Evolutionary conservation across 2,329 filamentous ascomycete species (phyloP).

Genomic region (Ophiostoma fasciatum): DNA sequence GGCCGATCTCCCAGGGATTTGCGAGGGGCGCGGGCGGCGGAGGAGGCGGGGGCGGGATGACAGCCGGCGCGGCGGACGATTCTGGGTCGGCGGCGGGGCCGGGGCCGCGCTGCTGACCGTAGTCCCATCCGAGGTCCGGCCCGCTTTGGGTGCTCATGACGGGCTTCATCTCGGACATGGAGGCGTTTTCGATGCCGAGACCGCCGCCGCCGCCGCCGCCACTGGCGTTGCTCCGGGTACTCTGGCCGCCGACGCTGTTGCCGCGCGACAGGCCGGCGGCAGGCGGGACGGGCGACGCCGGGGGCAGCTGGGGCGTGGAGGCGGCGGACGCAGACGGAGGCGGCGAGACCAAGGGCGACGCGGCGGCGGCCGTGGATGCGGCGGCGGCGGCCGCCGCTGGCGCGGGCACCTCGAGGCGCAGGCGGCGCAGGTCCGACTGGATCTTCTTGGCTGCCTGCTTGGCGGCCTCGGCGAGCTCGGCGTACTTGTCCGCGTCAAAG

Average conservation of each 20-base stretch:
- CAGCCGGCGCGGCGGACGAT: not conserved
- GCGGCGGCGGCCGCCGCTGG: too few relatives aligned
- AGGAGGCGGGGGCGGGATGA: not conserved
- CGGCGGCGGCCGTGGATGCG: too few relatives aligned
- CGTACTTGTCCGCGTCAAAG: slow-evolving; percentile 36
- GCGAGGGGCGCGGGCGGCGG: slow-evolving; percentile 7
- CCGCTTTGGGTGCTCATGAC: slow-evolving; percentile 11
- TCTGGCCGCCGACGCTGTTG: slow-evolving; percentile 5
- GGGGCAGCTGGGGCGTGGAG: not conserved
- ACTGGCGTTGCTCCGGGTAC: not conserved
- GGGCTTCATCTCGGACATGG: too few relatives aligned
- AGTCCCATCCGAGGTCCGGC: slow-evolving; percentile 11
- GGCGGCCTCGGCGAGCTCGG: slow-evolving; percentile 31
- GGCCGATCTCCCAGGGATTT: slow-evolving; percentile 13
- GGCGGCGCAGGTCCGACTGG: slow-evolving; percentile 34
- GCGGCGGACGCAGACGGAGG: not conserved
- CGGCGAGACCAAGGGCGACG: too few relatives aligned
- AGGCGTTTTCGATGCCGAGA: too few relatives aligned
- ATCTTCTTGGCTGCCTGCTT: slow-evolving; percentile 34
- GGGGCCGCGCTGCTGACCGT: not conserved
- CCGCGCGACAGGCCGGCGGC: not conserved
- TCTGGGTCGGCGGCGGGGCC: too few relatives aligned
- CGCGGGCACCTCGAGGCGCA: slow-evolving; percentile 29
- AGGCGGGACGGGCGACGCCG: not conserved
- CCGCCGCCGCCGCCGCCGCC: not conserved